Percentiles rank a stretch among this genome's conserved stretches.
Conservation (phyloP, 2,329 filamentous ascomycete species). For the Fusarium verticillioides region DNA sequence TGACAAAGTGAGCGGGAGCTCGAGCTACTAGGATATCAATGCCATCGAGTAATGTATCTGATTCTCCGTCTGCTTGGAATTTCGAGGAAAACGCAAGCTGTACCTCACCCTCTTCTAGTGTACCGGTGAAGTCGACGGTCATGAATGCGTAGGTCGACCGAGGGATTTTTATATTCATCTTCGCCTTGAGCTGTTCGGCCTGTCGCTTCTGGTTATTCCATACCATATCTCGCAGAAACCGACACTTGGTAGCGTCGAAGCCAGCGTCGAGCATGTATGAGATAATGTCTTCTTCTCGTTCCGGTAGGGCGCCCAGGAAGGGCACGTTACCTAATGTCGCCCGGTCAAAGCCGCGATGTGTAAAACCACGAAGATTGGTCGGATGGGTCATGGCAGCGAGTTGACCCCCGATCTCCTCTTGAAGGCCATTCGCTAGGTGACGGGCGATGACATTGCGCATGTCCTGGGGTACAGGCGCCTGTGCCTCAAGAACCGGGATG, state of each 20-base stretch:
- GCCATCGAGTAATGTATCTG: slow-evolving; percentile 64
- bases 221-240: slow-evolving; percentile 61
- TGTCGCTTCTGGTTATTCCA: slow-evolving; percentile 60
- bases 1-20: slow-evolving; percentile 74
- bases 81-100: slow-evolving; percentile 75
- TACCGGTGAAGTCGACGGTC: slow-evolving; percentile 72
- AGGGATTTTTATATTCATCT: slow-evolving; percentile 69
- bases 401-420: slow-evolving; percentile 63
- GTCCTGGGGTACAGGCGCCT: slow-evolving; percentile 56
- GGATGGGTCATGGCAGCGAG: slow-evolving; percentile 62
- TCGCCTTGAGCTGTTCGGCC: slow-evolving; percentile 64
- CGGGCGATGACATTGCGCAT: slow-evolving; percentile 62
- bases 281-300: slow-evolving; percentile 61
- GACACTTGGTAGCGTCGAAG: slow-evolving; percentile 63
- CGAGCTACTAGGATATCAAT: slow-evolving; percentile 74
- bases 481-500: slow-evolving; percentile 73
- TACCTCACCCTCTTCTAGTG: slow-evolving; percentile 72
- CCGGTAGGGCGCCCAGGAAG: slow-evolving; percentile 63
- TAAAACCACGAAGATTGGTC: slow-evolving; percentile 63
- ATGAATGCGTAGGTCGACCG: slow-evolving; percentile 73
- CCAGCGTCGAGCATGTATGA: slow-evolving; percentile 68
- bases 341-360: slow-evolving; percentile 57
- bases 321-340: slow-evolving; percentile 53
- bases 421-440: slow-evolving; percentile 62
- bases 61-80: slow-evolving; percentile 67